Percentiles rank a stretch among this genome's conserved stretches.
Conservation (phyloP, 192 early-diverging fungal species). For the Dissophora ornata region DNA sequence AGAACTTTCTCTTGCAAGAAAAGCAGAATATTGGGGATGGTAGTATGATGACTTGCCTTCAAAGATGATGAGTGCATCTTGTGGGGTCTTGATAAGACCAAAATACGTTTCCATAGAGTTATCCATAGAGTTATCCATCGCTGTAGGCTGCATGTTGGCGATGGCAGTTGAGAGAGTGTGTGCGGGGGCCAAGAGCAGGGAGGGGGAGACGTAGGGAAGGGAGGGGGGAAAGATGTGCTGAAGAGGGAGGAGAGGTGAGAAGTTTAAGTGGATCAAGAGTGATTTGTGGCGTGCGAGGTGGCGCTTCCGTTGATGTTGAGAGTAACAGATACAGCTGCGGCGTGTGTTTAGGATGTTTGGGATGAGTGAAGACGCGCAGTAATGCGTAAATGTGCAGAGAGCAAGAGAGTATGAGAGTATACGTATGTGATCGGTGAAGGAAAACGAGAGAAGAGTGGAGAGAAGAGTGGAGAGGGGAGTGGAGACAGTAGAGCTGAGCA, state of each 20-base stretch:
- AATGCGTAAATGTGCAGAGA: neutral
- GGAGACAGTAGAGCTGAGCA: neutral
- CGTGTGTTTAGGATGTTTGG: no score
- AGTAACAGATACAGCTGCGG: no score
- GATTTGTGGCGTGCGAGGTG: neutral
- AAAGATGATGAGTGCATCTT: constrained; percentile 89
- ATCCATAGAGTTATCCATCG: constrained; percentile 52
- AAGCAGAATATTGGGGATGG: no score
- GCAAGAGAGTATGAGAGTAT: neutral
- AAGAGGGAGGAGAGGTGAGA: constrained; percentile 1
- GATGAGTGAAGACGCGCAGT: no score
- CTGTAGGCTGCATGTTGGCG: no score
- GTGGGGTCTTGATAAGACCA: constrained; percentile 86
- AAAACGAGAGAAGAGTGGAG: neutral
- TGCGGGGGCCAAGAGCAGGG: no score
- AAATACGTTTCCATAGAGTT: constrained; percentile 82
- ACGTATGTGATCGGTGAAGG: neutral
- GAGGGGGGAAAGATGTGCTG: neutral
- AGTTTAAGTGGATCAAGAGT: neutral
- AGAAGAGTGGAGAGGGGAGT: neutral
- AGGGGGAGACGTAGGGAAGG: neutral
- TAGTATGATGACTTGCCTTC: constrained; percentile 63
- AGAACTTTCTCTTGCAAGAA: no score
- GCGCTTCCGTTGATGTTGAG: no score
- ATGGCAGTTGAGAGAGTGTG: neutral